phyloP scores from a whole-genome alignment of 805 yeast genomes.

The Cyberlindnera nakhonratchasimensis region DNA sequence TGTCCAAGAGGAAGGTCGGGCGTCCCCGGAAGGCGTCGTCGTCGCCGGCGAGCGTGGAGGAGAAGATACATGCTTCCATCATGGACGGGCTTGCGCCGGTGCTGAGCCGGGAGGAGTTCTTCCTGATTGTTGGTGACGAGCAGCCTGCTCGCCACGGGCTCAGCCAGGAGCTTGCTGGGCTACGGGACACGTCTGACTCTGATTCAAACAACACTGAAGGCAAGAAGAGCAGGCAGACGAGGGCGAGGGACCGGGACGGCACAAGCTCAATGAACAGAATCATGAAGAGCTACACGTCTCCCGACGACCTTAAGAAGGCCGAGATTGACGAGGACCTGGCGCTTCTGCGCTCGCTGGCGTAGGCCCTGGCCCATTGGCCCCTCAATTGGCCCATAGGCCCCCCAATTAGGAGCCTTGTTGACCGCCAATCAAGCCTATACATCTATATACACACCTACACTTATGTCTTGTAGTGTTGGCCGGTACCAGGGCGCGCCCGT shows the following conservation, averaged over 20 bases:
- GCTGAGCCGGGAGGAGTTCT: slow-evolving; percentile 32
- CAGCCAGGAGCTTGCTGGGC: slow-evolving; percentile 3
- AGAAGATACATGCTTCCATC: slow-evolving; percentile 13
- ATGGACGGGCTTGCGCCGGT: slow-evolving; percentile 33
- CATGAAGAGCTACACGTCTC: slow-evolving; percentile 29
- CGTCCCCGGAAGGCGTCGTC: slow-evolving; percentile 2
- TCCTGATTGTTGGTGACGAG: slow-evolving; percentile 7
- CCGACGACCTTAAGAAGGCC: slow-evolving; percentile 25
- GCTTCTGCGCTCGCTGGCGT: slow-evolving; percentile 12
- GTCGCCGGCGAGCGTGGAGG: not conserved
- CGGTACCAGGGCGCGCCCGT: no score
- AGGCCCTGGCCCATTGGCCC: no score
- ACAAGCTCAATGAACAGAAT: slow-evolving; percentile 23
- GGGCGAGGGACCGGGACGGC: slow-evolving; percentile 7
- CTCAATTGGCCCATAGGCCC: no score
- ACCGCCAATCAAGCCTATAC: no score
- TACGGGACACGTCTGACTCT: slow-evolving; percentile 7
- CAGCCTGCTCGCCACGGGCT: not conserved
- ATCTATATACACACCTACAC: no score
- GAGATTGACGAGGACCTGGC: slow-evolving; percentile 31
- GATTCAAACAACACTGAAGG: slow-evolving; percentile 14
- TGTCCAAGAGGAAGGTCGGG: slow-evolving; percentile 1
- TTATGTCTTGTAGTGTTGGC: no score
- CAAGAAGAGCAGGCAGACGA: slow-evolving; percentile 3
- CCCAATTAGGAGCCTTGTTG: no score